Conservation (phyloP, 192 early-diverging fungal species). For the Coemansia sp. region DNA sequence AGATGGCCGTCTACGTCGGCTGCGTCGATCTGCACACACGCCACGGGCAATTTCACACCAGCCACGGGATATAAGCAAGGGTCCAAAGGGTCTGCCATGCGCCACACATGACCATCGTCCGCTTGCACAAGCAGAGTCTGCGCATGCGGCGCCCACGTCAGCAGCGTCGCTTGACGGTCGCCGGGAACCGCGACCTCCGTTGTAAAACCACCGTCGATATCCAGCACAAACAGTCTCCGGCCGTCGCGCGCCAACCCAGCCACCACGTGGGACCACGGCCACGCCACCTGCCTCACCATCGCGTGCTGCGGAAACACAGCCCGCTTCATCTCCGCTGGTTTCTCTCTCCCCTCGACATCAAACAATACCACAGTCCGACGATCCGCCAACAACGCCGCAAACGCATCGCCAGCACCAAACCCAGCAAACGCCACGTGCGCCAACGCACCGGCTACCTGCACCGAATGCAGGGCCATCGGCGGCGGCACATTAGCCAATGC, state of each 20-base stretch:
- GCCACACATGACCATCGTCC: slow-evolving; percentile 46
- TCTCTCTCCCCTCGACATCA: slow-evolving; percentile 7
- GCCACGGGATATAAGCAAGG: neutral
- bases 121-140: slow-evolving; percentile 50
- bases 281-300: slow-evolving; percentile 68
- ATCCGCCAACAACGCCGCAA: slow-evolving; percentile 72
- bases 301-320: slow-evolving; percentile 11
- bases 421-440: slow-evolving; percentile 68
- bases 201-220: slow-evolving; percentile 30
- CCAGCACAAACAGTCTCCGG: slow-evolving; percentile 49
- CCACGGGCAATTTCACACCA: slow-evolving; percentile 9
- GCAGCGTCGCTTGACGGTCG: neutral
- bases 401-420: slow-evolving; percentile 64
- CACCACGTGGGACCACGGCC: slow-evolving; percentile 58
- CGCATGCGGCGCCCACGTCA: slow-evolving; percentile 36
- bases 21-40: slow-evolving; percentile 41
- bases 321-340: too few species aligned
- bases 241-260: slow-evolving; percentile 60
- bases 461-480: slow-evolving; percentile 72
- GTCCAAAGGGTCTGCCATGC: too few species aligned
- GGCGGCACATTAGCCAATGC: slow-evolving; percentile 86
- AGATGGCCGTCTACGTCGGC: neutral
- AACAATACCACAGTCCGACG: slow-evolving; percentile 31
- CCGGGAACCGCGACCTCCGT: neutral
- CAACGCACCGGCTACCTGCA: slow-evolving; percentile 15